phyloP scores from a whole-genome alignment of 148 eudicot genomes.

The Rhododendron henanense region DNA sequence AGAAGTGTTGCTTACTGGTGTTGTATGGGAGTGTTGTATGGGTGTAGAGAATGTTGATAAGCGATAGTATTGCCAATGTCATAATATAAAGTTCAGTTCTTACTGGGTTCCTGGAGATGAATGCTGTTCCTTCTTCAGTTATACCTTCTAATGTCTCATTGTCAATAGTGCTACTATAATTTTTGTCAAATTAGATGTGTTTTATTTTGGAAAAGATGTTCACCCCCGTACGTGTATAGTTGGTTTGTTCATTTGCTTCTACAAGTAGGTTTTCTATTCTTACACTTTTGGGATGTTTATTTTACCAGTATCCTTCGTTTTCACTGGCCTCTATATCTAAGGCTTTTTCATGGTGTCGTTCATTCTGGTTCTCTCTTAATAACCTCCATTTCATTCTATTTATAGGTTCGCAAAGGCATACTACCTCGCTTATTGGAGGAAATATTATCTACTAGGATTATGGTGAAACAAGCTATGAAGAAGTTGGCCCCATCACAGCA shows the following conservation, averaged over 20 bases:
- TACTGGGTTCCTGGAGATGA: neutral
- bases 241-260: neutral
- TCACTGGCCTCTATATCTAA: neutral
- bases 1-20: too few relatives aligned
- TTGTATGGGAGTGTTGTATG: too few relatives aligned
- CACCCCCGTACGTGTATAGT: neutral
- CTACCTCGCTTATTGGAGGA: constrained; percentile 86
- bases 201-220: neutral
- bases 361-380: neutral
- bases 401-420: constrained; percentile 76
- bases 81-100: neutral
- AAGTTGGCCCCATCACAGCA: constrained; percentile 63
- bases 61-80: too few relatives aligned
- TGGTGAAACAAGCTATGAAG: constrained; percentile 96
- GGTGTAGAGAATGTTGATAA: too few relatives aligned
- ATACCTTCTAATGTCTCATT: neutral
- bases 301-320: constrained; percentile 4
- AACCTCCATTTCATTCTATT: neutral
- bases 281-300: neutral
- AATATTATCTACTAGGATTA: constrained; percentile 87
- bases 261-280: neutral
- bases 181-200: neutral
- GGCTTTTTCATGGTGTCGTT: neutral
- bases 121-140: neutral
- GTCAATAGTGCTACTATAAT: neutral